Evolutionary conservation across 1,284 basidiomycete species (phyloP).

Genomic region (Quambalaria eucalypti): DNA sequence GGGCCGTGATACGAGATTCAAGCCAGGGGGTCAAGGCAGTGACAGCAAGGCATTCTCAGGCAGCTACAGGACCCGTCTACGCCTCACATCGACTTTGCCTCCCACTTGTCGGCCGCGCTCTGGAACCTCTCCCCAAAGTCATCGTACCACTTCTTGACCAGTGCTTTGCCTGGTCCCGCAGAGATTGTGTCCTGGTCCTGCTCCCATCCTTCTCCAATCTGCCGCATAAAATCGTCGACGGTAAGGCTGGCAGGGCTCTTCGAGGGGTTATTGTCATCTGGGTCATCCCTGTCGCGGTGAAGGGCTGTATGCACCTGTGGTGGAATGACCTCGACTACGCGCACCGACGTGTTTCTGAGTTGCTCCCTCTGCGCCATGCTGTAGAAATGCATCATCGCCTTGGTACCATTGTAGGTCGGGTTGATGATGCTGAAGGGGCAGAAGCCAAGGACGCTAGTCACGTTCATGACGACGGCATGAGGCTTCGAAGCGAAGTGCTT

Average conservation of each 20-base stretch:
- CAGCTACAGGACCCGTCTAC: no score
- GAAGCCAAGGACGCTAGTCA: slow-evolving; percentile 35
- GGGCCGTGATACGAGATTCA: no score
- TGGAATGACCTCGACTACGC: slow-evolving; percentile 39
- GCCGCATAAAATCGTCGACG: slow-evolving; percentile 34
- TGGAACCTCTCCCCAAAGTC: slow-evolving; percentile 18
- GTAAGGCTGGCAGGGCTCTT: slow-evolving; percentile 12
- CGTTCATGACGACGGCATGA: slow-evolving; percentile 31
- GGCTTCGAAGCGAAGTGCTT: slow-evolving; percentile 34
- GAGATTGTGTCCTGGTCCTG: slow-evolving; percentile 29
- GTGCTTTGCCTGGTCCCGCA: slow-evolving; percentile 23
- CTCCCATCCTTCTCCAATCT: slow-evolving; percentile 19
- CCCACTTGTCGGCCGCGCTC: not conserved
- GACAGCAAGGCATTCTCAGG: no score
- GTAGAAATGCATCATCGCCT: slow-evolving; percentile 37
- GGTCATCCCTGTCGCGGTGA: slow-evolving; percentile 28
- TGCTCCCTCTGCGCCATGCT: slow-evolving; percentile 31
- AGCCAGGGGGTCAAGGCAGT: no score
- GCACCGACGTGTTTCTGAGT: slow-evolving; percentile 14
- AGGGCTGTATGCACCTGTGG: slow-evolving; percentile 36
- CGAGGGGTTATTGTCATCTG: slow-evolving; percentile 25
- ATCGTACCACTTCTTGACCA: slow-evolving; percentile 37
- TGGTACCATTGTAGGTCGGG: slow-evolving; percentile 10
- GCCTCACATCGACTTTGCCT: not conserved
- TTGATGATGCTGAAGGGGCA: slow-evolving; percentile 30